Evolutionary conservation across 192 early-diverging fungal species (phyloP).

Genomic region (Mortierella claussenii): DNA sequence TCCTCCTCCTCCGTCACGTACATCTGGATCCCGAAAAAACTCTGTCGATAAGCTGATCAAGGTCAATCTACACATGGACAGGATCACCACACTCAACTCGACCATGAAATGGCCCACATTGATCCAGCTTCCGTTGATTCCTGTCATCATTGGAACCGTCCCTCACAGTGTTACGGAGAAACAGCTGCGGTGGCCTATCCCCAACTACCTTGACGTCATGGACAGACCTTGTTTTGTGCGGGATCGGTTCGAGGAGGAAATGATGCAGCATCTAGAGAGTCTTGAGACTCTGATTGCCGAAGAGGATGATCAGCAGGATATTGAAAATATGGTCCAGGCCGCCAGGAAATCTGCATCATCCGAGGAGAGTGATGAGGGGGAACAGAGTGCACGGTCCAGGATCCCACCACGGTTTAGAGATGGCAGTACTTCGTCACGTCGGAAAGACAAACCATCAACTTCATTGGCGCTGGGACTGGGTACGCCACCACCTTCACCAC

Average conservation of each 20-base stretch:
- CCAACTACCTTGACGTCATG: constrained; percentile 42
- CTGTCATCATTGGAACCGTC: constrained; percentile 46
- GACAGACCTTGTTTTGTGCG: constrained; percentile 47
- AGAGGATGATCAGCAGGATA: constrained; percentile 44
- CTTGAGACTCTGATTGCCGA: constrained; percentile 42
- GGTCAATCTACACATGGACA: constrained; percentile 29
- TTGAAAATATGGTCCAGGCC: constrained; percentile 33
- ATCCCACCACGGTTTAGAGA: constrained; percentile 36
- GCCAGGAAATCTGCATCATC: constrained; percentile 31
- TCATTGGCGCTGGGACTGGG: constrained; percentile 14
- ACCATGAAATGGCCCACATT: constrained; percentile 47
- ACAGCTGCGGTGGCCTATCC: constrained; percentile 46
- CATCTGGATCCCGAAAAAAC: constrained; percentile 12
- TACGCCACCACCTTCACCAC: constrained; percentile 45
- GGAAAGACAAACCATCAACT: constrained; percentile 11
- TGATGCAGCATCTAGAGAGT: constrained; percentile 45
- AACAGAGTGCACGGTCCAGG: constrained; percentile 10
- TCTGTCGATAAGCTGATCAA: constrained; percentile 44
- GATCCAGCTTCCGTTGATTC: constrained; percentile 34
- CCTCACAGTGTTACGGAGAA: constrained; percentile 31
- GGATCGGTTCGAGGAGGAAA: constrained; percentile 50
- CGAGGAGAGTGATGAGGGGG: constrained; percentile 42
- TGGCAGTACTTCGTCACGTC: constrained; percentile 6
- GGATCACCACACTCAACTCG: constrained; percentile 28
- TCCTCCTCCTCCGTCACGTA: too few species aligned